Evolutionary conservation across 352 stramenopile species (phyloP), one percentile per base, ranked within the genome.

Genomic region (Phytophthora melonis): DNA sequence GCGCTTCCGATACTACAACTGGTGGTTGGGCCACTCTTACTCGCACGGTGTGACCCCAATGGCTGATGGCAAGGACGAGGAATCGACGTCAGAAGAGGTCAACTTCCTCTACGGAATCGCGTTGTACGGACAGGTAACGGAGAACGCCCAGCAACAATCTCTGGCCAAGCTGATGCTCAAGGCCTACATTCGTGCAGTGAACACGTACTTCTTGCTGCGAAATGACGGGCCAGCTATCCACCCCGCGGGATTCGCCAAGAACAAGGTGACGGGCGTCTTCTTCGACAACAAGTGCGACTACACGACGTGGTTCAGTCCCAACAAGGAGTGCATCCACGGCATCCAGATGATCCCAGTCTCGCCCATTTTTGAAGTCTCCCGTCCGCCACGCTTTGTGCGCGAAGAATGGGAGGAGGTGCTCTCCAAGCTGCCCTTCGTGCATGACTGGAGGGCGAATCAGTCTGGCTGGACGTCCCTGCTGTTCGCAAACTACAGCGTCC

Each of bases 221-320:
- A 77, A 84, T 36, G 67, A 63, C 19, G 85, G 80, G 25, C 72
- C 75, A 47, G 21, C 50, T 45, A 80, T 88, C 41, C 86, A 93
- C 41, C 86, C 86, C 10, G 70, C 72, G 3, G 63, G 47, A 21
- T 93, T 92, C 58, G 63, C 76, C 5, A 83, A 81, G 58, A 93
- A 93, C 78, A 91, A 92, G 56, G 83, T 93, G 43, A 91, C 83
- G 19, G 86, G 86, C 16, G 75, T 93, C 27, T 88, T 93, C 53
- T 93, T 93, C 63, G 86, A 92, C 68, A 92, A 92, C 78, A 93
- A 93, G 58, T 88, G 77, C 50, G 86, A 93, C 71, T 93, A 91
- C 70, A 66, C 86, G 13, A 93, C 86, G 45, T 93, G 86, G 86
- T 93, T 93, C 70, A 92, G 82, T 39, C 79, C 86, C 5, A 84